Evolutionary conservation across 2,329 filamentous ascomycete species (phyloP), one percentile per base, ranked within the genome.

Genomic region (Helotiales sp.): DNA sequence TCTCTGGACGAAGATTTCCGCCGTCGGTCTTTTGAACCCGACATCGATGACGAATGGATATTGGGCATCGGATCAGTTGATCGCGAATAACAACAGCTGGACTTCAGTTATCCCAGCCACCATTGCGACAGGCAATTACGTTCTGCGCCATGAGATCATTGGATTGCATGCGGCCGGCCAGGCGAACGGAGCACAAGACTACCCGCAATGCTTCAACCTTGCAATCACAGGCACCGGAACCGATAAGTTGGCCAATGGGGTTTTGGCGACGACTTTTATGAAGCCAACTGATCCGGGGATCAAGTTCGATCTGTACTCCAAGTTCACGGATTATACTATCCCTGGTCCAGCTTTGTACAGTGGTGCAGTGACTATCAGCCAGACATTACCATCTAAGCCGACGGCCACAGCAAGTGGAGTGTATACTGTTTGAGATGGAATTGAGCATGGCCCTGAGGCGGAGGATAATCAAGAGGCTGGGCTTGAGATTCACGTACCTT

Each of bases 1-100:
- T 13, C 64, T 75, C 32, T 84, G 80, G 77, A 82, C 82, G 68
- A 82, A 82, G 74, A 80, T 84, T 50, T 79, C 82, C 63, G 74
- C 79, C 37, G 75, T 77, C 1, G 77, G 75, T 2, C 70, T 81
- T 2, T 71, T 77, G 78, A 61, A 77, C 17, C 64, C 72, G 7
- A 70, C 78, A 3, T 55, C 47, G 28, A 61, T 57, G 26, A 45
- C 57, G 10, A 60, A 60, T 10, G 57, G 57, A 4, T 60, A 60
- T 13, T 84, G 82, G 82, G 78, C 79, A 1, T 77, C 79, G 4
- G 80, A 83, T 66, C 75, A 83, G 2, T 75, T 88, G 67, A 86
- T 87, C 71, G 75, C 78, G 62, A 82, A 82, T 73, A 86, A 86
- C 78, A 84, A 84, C 76, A 83, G 79, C 71, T 85, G 83, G 81